Evolutionary conservation across 2,329 filamentous ascomycete species (phyloP).

Genomic region (Diaporthe humulicola): DNA sequence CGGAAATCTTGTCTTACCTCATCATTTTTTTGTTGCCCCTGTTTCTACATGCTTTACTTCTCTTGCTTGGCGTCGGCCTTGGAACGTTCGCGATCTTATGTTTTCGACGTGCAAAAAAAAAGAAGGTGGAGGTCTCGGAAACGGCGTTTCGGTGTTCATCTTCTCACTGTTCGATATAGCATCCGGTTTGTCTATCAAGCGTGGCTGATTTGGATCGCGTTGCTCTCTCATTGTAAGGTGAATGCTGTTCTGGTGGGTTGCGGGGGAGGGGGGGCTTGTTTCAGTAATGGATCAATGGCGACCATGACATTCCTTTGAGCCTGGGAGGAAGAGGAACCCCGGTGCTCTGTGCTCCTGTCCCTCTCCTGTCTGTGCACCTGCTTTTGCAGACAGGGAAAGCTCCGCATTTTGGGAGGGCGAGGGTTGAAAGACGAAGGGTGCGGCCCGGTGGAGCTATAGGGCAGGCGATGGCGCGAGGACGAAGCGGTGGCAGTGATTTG

Average conservation of each 20-base stretch:
- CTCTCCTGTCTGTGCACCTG: constrained; percentile 26
- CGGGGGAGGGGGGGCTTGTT: neutral
- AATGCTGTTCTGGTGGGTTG: constrained; percentile 21
- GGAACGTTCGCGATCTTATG: constrained; percentile 6
- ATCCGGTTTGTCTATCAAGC: constrained; percentile 28
- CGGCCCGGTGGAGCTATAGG: too few relatives aligned
- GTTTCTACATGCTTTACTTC: constrained; percentile 17
- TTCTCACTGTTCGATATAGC: constrained; percentile 30
- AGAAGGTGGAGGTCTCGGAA: constrained; percentile 22
- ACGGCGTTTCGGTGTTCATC: constrained; percentile 31
- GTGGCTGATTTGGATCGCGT: constrained; percentile 30
- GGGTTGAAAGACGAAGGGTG: neutral
- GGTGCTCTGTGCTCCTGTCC: neutral
- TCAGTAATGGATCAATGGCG: constrained; percentile 26
- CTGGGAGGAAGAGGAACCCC: neutral
- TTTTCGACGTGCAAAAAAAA: constrained; percentile 33
- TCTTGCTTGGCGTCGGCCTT: constrained; percentile 25
- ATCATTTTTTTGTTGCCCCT: neutral
- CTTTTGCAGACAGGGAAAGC: constrained; percentile 12
- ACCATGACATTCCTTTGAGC: constrained; percentile 32
- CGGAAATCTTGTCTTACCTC: constrained; percentile 16
- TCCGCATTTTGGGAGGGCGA: neutral
- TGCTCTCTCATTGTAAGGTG: constrained; percentile 29
- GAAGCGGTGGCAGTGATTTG: neutral
- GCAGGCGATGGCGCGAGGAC: neutral